These are phyloP conservation scores for Phytophthora constricta DNA, from an alignment of 352 stramenopile species.

Conservation along the genomic window DNA sequence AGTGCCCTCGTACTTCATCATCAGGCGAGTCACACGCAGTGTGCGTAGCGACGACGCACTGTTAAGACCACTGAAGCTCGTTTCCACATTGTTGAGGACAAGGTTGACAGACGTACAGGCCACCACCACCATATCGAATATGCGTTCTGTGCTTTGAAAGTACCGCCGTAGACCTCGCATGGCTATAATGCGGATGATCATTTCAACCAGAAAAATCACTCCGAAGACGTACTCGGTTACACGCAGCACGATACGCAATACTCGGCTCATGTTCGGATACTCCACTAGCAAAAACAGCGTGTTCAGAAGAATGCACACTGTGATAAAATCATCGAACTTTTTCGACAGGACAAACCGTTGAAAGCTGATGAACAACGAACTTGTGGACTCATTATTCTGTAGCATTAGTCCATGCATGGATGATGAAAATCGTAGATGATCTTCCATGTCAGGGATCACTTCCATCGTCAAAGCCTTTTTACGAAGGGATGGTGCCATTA, in stretches of 20 bases:
- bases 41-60: conserved; percentile 73
- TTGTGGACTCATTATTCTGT: conserved; percentile 21
- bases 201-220: conserved; percentile 65
- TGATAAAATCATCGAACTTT: conserved; percentile 78
- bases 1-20: conserved; percentile 85
- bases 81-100: conserved; percentile 67
- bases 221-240: conserved; percentile 81
- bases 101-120: conserved; percentile 73
- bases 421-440: conserved; percentile 22
- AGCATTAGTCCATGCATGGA: conserved; percentile 42
- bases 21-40: conserved; percentile 71
- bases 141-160: conserved; percentile 60
- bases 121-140: conserved; percentile 81
- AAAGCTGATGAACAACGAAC: conserved; percentile 33
- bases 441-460: conserved; percentile 25
- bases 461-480: conserved; percentile 37
- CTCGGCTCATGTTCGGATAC: conserved; percentile 61
- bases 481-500: conserved; percentile 6
- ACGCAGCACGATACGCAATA: conserved; percentile 44
- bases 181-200: conserved; percentile 64
- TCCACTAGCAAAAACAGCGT: conserved; percentile 72
- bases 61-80: conserved; percentile 68
- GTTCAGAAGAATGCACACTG: conserved; percentile 70
- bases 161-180: conserved; percentile 61
- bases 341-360: conserved; percentile 73